Percentiles rank a stretch among this genome's conserved stretches.
Evolutionary conservation across 2,329 filamentous ascomycete genomes (phyloP).

Genomic region (Aschersonia sp.): DNA sequence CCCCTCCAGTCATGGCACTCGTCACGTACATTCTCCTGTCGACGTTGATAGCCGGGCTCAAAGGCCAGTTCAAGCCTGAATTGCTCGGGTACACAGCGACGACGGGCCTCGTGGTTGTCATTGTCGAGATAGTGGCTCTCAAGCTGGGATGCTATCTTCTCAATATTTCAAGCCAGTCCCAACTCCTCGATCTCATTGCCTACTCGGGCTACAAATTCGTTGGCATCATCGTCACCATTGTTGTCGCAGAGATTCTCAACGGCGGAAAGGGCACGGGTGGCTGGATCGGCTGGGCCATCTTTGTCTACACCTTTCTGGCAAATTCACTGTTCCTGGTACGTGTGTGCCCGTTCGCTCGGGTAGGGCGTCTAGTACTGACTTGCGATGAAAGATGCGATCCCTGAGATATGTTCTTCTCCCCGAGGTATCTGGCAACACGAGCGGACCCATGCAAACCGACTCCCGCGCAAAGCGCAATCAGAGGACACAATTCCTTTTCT

Average conservation of each 20-base stretch:
- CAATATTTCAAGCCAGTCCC: conserved; percentile 84
- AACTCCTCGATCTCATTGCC: conserved; percentile 83
- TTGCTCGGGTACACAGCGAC: conserved; percentile 81
- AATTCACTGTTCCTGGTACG: conserved; percentile 90
- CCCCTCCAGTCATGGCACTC: conserved; percentile 66
- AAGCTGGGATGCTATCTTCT: conserved; percentile 90
- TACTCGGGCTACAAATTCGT: conserved; percentile 99
- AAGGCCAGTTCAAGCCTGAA: conserved; percentile 87
- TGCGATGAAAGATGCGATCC: conserved; percentile 57
- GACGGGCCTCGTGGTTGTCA: conserved; percentile 66
- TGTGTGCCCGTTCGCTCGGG: not conserved
- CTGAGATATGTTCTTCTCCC: conserved; percentile 91
- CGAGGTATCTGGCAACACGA: conserved; percentile 54
- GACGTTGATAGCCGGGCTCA: conserved; percentile 75
- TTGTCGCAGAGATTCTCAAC: conserved; percentile 63
- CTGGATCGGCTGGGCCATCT: conserved; percentile 79
- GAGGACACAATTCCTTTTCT: conserved; percentile 80
- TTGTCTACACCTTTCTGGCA: conserved; percentile 81
- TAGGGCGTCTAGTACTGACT: not conserved
- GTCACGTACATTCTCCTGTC: conserved; percentile 95
- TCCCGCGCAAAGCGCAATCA: conserved; percentile 75
- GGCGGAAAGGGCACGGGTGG: conserved; percentile 70
- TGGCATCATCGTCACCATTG: conserved; percentile 80
- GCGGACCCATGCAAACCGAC: conserved; percentile 52
- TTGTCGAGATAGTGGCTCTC: conserved; percentile 77